Conservation (phyloP, 805 yeast species). For the Jamesozyma lodderae region DNA sequence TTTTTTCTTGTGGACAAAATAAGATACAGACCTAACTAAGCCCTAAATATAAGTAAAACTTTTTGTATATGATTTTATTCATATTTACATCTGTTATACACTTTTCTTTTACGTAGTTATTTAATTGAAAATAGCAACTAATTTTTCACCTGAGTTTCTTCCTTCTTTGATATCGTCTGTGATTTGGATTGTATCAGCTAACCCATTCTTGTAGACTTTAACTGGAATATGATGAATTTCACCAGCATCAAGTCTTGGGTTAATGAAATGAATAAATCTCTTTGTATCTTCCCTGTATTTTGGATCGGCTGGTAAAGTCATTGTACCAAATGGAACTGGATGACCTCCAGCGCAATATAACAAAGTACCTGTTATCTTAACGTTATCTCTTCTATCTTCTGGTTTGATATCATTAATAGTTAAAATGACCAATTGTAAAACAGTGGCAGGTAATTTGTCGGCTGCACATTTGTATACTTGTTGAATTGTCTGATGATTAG, state of each 20-base stretch:
- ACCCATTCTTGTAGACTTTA: conserved; percentile 23
- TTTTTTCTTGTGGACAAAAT: no score
- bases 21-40: no score
- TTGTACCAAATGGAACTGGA: conserved; percentile 27
- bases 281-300: conserved; percentile 20
- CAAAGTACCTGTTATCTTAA: conserved; percentile 29
- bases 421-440: conserved; percentile 30
- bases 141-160: conserved; percentile 24
- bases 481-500: conserved; percentile 26
- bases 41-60: no score
- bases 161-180: conserved; percentile 18
- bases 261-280: conserved; percentile 25
- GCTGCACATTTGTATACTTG: conserved; percentile 31
- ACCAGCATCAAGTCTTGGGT: conserved; percentile 15
- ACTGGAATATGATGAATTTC: conserved; percentile 27
- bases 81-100: no score
- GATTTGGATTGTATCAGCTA: conserved; percentile 20
- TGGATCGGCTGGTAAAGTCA: conserved; percentile 19
- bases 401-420: conserved; percentile 22
- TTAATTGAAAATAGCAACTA: conserved; percentile 16
- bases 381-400: conserved; percentile 29
- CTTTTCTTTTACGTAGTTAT: neutral
- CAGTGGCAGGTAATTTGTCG: conserved; percentile 25
- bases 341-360: conserved; percentile 34
- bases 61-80: no score